Evolutionary conservation across 192 early-diverging fungal species (phyloP).

Genomic region (Entomortierella chlamydospora): DNA sequence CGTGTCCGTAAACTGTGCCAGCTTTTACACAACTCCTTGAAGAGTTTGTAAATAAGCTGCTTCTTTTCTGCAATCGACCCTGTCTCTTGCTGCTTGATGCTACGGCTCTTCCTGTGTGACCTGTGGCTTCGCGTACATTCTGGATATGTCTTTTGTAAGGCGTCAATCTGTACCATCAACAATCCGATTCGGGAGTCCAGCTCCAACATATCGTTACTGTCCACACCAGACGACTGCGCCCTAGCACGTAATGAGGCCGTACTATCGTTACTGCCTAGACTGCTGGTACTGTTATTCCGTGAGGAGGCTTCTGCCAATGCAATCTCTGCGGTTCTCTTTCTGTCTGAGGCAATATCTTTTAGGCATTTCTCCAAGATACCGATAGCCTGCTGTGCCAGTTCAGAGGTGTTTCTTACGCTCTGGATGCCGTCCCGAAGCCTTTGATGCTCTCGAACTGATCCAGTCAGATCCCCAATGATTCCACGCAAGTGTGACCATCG

Average conservation of each 20-base stretch:
- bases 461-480: constrained; percentile 22
- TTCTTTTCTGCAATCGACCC: constrained; percentile 46
- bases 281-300: constrained; percentile 14
- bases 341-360: constrained; percentile 26
- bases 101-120: neutral
- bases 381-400: constrained; percentile 24
- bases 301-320: constrained; percentile 7
- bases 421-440: constrained; percentile 50
- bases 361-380: constrained; percentile 35
- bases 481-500: constrained; percentile 32
- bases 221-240: constrained; percentile 12
- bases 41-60: constrained; percentile 11
- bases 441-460: constrained; percentile 43
- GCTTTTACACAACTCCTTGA: constrained; percentile 18
- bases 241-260: neutral
- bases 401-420: constrained; percentile 26
- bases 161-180: constrained; percentile 31
- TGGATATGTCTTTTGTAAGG: constrained; percentile 38
- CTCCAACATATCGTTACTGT: constrained; percentile 54
- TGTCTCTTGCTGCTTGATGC: constrained; percentile 9
- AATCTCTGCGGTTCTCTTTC: constrained; percentile 10
- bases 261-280: constrained; percentile 13
- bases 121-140: constrained; percentile 28
- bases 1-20: constrained; percentile 18
- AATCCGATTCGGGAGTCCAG: constrained; percentile 40